Evolutionary conservation across 441 rosid species (phyloP).

Genomic region (Dalechampia spathulata): DNA sequence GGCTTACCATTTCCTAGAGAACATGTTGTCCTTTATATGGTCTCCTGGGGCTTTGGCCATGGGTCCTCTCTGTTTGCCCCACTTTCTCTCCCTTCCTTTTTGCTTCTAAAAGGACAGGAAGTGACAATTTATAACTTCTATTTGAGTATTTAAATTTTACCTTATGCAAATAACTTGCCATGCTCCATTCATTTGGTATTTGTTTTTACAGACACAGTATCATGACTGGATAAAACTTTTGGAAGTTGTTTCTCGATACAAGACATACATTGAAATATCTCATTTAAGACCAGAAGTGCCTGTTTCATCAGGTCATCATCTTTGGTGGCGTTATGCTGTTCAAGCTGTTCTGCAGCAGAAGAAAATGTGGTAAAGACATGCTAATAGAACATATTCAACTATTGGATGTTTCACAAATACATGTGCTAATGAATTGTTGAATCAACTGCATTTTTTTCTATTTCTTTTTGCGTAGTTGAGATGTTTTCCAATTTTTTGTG

Average conservation of each 20-base stretch:
- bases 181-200: slow-evolving; percentile 12
- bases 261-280: slow-evolving; percentile 71
- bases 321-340: slow-evolving; percentile 96
- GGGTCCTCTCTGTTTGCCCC: neutral
- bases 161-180: neutral
- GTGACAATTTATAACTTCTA: neutral
- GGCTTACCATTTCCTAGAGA: neutral
- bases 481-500: neutral
- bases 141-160: neutral
- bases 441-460: neutral
- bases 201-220: slow-evolving; percentile 70
- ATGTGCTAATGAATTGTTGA: neutral
- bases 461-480: neutral
- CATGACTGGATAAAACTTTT: slow-evolving; percentile 95
- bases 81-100: neutral
- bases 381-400: neutral
- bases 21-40: no score
- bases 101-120: neutral
- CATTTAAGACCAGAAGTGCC: slow-evolving; percentile 86
- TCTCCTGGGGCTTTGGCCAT: neutral
- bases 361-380: slow-evolving; percentile 61
- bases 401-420: neutral
- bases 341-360: slow-evolving; percentile 82
- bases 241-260: slow-evolving; percentile 87
- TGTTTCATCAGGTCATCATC: slow-evolving; percentile 47